Evolutionary conservation across 495 filamentous ascomycete genomes (phyloP), one percentile per base, ranked within the genome.

Genomic region (Pseudevernia furfuracea): DNA sequence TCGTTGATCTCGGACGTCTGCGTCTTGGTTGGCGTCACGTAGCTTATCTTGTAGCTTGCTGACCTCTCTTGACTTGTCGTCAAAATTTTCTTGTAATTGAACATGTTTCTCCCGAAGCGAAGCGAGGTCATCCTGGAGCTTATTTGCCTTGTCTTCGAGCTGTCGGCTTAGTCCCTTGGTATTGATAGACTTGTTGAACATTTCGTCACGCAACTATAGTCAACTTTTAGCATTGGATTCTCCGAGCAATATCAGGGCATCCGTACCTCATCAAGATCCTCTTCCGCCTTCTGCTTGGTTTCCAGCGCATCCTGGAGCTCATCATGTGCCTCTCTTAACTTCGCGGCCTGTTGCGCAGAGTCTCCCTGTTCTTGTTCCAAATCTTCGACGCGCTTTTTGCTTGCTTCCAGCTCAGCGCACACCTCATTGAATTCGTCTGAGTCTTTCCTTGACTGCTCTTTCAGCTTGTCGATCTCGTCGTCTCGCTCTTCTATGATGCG

Each of bases 141-240:
- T 83, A 62, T 80, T 75, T 5, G 82, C 79, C 71, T 85, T 87
- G 63, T 89, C 86, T 69, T 92, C 89, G 23, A 89, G 82, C 73
- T 91, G 89, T 44, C 88, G 82, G 57, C 84, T 87, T 19, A 90
- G 78, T n/a, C 86, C 87, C 71, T 87, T 92, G 36, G 87, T 87
- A 30, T 82, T 86, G 61, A 92, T 81, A 1, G 88, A 91, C 71
- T 90, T 92, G 71, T 91, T 86, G 11, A 86, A 80, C 79, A 91
- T 84, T 67, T 93, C 89, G 55, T 89, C 86, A 58, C 87, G 87
- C 25, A 94, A 73, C 71, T 91, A 66, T 60, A 23, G 12, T 19
- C 30, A 38, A 21, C 23, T 23, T n/a, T 67, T 49, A 68, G 59
- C 41, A 61, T 30, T 39, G 11, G 59, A 14, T 48, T 15, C 12